phyloP scores from a whole-genome alignment of 805 yeast genomes.

The Candida succiphila region DNA sequence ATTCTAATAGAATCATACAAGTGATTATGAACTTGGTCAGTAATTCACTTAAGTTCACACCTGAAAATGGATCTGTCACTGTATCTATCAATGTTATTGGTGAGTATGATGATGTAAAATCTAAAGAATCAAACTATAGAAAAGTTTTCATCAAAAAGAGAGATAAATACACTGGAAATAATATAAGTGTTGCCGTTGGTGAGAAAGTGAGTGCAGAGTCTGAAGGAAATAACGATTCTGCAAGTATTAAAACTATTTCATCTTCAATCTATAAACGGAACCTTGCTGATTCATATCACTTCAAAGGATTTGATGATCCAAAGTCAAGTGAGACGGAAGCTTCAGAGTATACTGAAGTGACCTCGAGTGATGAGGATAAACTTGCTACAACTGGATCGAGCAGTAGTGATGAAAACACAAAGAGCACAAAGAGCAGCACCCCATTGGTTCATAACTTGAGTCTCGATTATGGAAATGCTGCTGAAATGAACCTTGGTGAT shows the following conservation, averaged over 20 bases:
- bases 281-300: conserved; percentile 1
- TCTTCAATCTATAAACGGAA: background rate
- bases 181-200: background rate
- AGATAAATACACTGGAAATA: background rate
- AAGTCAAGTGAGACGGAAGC: too few relatives aligned
- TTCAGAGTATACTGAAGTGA: background rate
- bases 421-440: background rate
- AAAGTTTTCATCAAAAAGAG: conserved; percentile 36
- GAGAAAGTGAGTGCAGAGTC: too few relatives aligned
- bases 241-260: background rate
- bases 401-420: background rate
- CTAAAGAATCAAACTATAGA: conserved; percentile 29
- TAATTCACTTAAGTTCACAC: conserved; percentile 87
- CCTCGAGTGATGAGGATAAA: background rate
- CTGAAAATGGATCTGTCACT: conserved; percentile 72
- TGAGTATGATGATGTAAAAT: conserved; percentile 50
- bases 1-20: conserved; percentile 82
- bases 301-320: conserved; percentile 1
- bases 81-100: conserved; percentile 58
- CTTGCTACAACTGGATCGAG: background rate
- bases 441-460: background rate
- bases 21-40: conserved; percentile 88
- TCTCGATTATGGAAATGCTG: background rate
- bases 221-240: background rate
- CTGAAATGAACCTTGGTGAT: background rate